These are phyloP conservation scores for Cynanchum wilfordii DNA, from an alignment of 257 asterid species.

Conservation along the genomic window DNA sequence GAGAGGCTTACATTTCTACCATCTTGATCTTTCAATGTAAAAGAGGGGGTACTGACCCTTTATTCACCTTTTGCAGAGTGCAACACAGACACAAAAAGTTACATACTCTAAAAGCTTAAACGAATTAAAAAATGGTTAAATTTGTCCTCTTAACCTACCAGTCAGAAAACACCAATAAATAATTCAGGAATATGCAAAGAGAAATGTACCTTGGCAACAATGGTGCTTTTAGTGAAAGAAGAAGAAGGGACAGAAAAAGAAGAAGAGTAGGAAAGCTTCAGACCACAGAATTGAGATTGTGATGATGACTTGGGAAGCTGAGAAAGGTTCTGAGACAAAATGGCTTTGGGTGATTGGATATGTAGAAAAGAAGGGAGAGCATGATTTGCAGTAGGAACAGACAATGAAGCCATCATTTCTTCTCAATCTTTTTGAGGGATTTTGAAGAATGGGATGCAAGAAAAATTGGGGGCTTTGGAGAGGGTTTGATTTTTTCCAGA, in stretches of 20 bases:
- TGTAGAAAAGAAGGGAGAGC: constrained; percentile 49
- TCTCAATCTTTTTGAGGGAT: not conserved
- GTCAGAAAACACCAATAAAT: not conserved
- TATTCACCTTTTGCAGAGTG: constrained; percentile 46
- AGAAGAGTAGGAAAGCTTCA: constrained; percentile 39
- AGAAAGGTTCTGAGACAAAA: constrained; percentile 33
- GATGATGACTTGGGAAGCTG: constrained; percentile 50
- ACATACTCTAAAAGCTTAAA: too few relatives aligned
- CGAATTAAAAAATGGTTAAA: too few relatives aligned
- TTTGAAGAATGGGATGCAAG: not conserved
- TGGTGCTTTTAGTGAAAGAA: constrained; percentile 29
- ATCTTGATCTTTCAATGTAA: constrained; percentile 88
- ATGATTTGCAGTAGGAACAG: constrained; percentile 40
- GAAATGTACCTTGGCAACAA: constrained; percentile 81
- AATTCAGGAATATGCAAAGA: not conserved
- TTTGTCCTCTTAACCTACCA: too few relatives aligned
- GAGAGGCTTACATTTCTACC: constrained; percentile 78
- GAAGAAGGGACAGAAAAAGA: constrained; percentile 38
- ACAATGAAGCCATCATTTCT: constrained; percentile 55
- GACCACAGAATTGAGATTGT: constrained; percentile 65
- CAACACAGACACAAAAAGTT: not conserved
- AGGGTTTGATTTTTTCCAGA: not conserved
- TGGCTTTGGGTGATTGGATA: constrained; percentile 41
- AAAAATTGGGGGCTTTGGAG: not conserved
- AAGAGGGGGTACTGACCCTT: constrained; percentile 73